Evolutionary conservation across 306 rosid species (phyloP).

Genomic region (Calophaca sinica): DNA sequence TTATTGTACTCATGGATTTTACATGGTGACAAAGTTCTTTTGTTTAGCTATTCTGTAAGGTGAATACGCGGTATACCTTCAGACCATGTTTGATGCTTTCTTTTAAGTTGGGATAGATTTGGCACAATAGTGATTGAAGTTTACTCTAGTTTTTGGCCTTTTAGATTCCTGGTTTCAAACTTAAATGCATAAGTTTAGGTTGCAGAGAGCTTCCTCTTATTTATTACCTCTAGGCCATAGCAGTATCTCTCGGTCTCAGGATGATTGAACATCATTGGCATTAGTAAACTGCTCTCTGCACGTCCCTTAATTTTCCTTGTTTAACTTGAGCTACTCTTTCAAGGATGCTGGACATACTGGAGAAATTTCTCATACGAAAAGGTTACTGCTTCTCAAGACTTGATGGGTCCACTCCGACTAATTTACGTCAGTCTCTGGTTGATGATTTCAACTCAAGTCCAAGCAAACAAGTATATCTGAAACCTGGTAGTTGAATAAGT

Average conservation of each 20-base stretch:
- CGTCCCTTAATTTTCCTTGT: conserved; percentile 22
- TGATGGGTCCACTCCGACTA: conserved; percentile 92
- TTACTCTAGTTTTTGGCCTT: conserved; percentile 16
- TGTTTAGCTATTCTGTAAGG: conserved; percentile 98
- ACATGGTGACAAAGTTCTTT: conserved; percentile 88
- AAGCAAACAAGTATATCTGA: conserved; percentile 75
- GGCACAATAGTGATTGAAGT: conserved; percentile 2
- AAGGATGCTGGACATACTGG: conserved; percentile 95
- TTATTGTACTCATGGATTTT: conserved; percentile 76
- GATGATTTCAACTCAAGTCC: conserved; percentile 94
- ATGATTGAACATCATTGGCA: conserved; percentile 26
- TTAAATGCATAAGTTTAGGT: not conserved
- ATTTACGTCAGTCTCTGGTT: conserved; percentile 82
- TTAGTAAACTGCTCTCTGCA: conserved; percentile 26
- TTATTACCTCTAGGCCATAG: conserved; percentile 19
- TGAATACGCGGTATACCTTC: conserved; percentile 56
- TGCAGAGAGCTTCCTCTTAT: conserved; percentile 10
- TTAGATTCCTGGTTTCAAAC: conserved; percentile 34
- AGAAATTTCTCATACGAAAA: conserved; percentile 84
- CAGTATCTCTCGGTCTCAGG: conserved; percentile 15
- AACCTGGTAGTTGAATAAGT: conserved; percentile 36
- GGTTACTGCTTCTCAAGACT: conserved; percentile 95
- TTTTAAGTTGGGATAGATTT: conserved; percentile 32
- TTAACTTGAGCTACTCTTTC: conserved; percentile 48
- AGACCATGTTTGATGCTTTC: conserved; percentile 26